These are phyloP conservation scores for Verticillium isaacii DNA, from an alignment of 2,329 filamentous ascomycete species.

Conservation along the genomic window DNA sequence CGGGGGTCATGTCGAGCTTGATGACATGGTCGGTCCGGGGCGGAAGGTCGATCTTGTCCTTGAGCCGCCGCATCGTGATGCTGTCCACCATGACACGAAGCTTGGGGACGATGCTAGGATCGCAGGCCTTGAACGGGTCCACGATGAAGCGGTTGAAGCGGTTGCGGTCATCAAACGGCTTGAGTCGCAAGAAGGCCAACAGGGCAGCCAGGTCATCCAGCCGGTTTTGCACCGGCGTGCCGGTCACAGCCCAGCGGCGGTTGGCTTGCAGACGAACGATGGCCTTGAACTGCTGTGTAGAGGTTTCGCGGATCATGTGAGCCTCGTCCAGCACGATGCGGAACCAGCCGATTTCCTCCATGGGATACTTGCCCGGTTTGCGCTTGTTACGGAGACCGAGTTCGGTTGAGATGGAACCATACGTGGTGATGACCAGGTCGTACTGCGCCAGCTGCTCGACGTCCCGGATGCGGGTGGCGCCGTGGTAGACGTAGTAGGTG, in stretches of 20 bases:
- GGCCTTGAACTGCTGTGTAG: slow-evolving; percentile 76
- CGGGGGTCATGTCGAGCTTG: slow-evolving; percentile 66
- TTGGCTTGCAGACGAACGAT: slow-evolving; percentile 75
- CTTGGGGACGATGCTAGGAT: slow-evolving; percentile 78
- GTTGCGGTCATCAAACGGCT: slow-evolving; percentile 74
- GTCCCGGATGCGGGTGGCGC: slow-evolving; percentile 68
- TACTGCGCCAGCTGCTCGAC: slow-evolving; percentile 63
- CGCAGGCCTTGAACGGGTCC: slow-evolving; percentile 79
- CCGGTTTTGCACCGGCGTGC: slow-evolving; percentile 91
- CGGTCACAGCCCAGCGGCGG: slow-evolving; percentile 94
- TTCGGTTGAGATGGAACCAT: slow-evolving; percentile 81
- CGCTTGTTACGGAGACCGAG: slow-evolving; percentile 58
- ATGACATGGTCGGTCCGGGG: slow-evolving; percentile 68
- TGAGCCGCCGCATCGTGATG: slow-evolving; percentile 86
- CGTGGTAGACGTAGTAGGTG: slow-evolving; percentile 82
- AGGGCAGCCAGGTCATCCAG: slow-evolving; percentile 85
- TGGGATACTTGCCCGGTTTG: slow-evolving; percentile 56
- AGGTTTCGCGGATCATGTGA: slow-evolving; percentile 86
- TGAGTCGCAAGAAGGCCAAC: slow-evolving; percentile 77
- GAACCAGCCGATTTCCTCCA: slow-evolving; percentile 84
- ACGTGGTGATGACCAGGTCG: slow-evolving; percentile 89
- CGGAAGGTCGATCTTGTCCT: slow-evolving; percentile 85
- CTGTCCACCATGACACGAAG: slow-evolving; percentile 87
- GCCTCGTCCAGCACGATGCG: slow-evolving; percentile 92
- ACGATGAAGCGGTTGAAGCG: slow-evolving; percentile 79